Percentiles rank a stretch among this genome's conserved stretches.
Evolutionary conservation across 225 moss, liverwort and hornwort species (phyloP).

Genomic region (Climacium dendroides): DNA sequence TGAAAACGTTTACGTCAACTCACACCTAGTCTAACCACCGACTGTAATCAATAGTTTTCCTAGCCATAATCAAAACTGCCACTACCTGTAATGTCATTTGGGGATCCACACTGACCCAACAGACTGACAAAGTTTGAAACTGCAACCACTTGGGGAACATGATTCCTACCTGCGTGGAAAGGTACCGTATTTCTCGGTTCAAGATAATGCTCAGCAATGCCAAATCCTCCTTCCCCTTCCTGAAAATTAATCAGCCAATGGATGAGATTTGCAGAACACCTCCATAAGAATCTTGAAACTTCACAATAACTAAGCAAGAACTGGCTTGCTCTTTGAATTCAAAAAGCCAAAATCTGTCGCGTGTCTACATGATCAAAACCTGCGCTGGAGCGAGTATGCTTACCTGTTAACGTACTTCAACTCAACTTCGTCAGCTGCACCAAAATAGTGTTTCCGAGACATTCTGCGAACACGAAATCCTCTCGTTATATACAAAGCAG

Average conservation of each 20-base stretch:
- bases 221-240: conserved; percentile 65
- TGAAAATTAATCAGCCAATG: background rate
- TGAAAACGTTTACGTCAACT: background rate
- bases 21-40: background rate
- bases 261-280: background rate
- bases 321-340: background rate
- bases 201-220: conserved; percentile 73
- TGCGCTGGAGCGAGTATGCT: background rate
- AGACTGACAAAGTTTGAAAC: background rate
- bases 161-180: conserved; percentile 59
- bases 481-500: background rate
- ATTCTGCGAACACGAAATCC: conserved; percentile 24
- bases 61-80: background rate
- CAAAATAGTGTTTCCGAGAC: conserved; percentile 77
- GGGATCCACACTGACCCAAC: background rate
- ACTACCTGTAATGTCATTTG: background rate
- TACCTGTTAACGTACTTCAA: conserved; percentile 91
- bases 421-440: conserved; percentile 91
- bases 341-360: background rate
- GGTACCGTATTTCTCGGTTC: conserved; percentile 82
- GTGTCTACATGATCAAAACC: background rate
- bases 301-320: background rate
- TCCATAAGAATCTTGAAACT: background rate
- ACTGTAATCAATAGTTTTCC: background rate
- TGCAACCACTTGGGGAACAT: background rate